Base-by-base conservation (phyloP, 257 asterid genomes). In the Galeopsis tetrahit region DNA sequence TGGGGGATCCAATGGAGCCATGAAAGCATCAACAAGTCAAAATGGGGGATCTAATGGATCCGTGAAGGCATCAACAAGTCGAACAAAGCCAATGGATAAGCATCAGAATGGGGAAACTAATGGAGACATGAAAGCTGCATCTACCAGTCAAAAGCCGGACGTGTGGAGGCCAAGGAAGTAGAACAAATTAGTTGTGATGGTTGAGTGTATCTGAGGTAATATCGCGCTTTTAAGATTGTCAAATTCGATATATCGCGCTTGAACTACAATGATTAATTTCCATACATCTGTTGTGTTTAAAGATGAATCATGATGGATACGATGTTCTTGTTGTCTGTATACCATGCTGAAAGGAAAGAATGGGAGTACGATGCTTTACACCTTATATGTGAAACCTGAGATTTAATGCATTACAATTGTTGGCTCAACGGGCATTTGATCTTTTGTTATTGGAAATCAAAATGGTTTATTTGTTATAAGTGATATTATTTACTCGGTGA, bases 101-200 rank as follows among this genome's bases (percentile, higher is more conserved):
- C 28, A 21, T 21, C 78, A 28, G 58, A 53, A 52, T 66, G 81
- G 61, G 31, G 43, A 68, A 32, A 15, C 60, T 33, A 79, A 75
- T 59, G 78, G 82, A 44, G 61, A 77, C 35, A 63, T 49, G 61
- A 71, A 80, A 21, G 28, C 28, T 43, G 81, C 89, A 33, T 79
- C 82, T 6, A 68, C 76, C 7, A 85, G 83, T 75, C 84, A 73
- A 43, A 75, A 63, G 10, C 89, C 83, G 78, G 82, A 82, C 65
- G 83, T 82, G 31, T 86, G 96, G 90, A 84, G 70, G 85, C 84
- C 84, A 44, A 85, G 85, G 40, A 70, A 71, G 75, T 42, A 35
- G 79, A 69, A 72, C 63, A 39, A 51, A 31, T 10, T 65, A 46
- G 53, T 67, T 49, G 21, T 31, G 75, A 51, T 61, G 68, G 58